Base-by-base conservation (phyloP, 345 rosid genomes). In the Pistacia atlantica region DNA sequence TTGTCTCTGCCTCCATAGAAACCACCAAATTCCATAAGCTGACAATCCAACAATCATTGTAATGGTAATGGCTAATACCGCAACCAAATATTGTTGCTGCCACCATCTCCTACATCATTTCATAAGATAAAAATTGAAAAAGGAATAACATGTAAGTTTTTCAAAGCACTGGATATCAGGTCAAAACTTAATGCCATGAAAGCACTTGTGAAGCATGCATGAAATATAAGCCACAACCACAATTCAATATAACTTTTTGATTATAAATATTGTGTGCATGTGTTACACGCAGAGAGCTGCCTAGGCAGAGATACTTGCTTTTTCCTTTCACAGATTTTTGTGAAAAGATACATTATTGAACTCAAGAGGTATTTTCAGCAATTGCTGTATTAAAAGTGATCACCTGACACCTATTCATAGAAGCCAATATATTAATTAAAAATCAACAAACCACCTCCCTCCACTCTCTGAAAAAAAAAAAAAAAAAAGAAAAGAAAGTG, bases 81-180 rank as follows among this genome's bases (percentile, higher is more conserved):
- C 84, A 16, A 33, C 65, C 57, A 74, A 33, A 75, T 72, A 76
- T 56, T 80, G 84, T 61, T 77, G 81, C 76, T 83, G 86, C 93
- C 89, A 83, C 91, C 88, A 89, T 69, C 81, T 78, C 91, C 98
- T 95, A 82, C 84, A 81, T 67, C 33, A 72, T 61, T 81, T 66
- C 60, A 66, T n/a, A 31, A 38, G 14, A 54, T 35, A 17, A 38
- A 38, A 64, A 1, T 57, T 65, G 16, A 65, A 54, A 4, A 14
- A 4, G 33, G 13, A 69, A 18, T n/a, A 61, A 17, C 22, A 16
- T 54, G 37, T 25, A 68, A 33, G 45, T n/a, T 8, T n/a, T 5
- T 25, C 51, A 20, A 63, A 37, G 42, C 20, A 22, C 11, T 16
- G 57, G 28, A 25, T 14, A 51, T 31, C 54, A 12, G 51, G 67